These are phyloP conservation scores for Actinidia arguta DNA, from an alignment of 179 eudicot species.

Conservation along the genomic window DNA sequence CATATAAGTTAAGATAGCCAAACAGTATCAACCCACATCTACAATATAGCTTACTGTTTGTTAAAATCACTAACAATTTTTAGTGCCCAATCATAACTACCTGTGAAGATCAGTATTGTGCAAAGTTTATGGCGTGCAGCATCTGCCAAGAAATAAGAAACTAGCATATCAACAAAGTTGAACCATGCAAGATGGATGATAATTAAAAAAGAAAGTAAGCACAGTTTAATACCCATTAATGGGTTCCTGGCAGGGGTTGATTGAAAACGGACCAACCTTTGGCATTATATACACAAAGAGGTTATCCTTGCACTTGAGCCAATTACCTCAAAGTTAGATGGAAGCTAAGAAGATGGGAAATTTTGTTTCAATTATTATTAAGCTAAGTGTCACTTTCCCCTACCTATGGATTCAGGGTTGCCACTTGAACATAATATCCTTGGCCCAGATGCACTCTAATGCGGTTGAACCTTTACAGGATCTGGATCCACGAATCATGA, in stretches of 20 bases:
- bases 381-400: background rate
- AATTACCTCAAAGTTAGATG: no score
- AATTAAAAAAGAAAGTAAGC: no score
- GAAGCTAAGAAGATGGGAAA: no score
- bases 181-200: slow-evolving; percentile 5
- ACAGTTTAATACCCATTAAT: no score
- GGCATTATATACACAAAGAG: no score
- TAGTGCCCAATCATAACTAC: background rate
- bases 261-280: no score
- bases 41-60: slow-evolving; percentile 6
- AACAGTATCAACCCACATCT: slow-evolving; percentile 1
- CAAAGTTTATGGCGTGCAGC: background rate
- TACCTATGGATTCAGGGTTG: no score
- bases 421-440: background rate
- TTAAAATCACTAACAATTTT: background rate
- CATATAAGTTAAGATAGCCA: slow-evolving; percentile 4
- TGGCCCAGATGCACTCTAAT: background rate
- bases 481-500: no score
- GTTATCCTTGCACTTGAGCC: no score
- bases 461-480: no score
- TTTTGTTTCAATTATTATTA: background rate
- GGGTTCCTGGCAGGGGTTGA: no score
- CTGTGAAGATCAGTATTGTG: slow-evolving; percentile 6
- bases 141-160: slow-evolving; percentile 14
- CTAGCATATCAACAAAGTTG: slow-evolving; percentile 7